phyloP scores from a whole-genome alignment of 2,329 filamentous ascomycete species.

The Hymenoscyphus occultus region DNA sequence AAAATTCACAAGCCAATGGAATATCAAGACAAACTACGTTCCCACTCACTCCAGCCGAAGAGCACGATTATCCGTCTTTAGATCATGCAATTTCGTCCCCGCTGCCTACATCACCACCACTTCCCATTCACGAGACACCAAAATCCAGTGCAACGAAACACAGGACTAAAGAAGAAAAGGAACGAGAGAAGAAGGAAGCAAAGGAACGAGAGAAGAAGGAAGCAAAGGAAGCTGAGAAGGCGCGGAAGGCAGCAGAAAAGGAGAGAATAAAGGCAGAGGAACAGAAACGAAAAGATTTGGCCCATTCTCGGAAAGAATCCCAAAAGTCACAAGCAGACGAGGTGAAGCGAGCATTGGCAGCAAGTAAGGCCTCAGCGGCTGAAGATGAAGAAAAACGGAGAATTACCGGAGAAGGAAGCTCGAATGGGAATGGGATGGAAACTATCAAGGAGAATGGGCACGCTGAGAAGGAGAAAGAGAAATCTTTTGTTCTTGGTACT shows the following conservation, averaged over 20 bases:
- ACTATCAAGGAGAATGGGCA: slow-evolving; percentile 28
- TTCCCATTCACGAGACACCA: slow-evolving; percentile 24
- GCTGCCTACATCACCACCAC: slow-evolving; percentile 28
- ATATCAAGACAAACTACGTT: slow-evolving; percentile 52
- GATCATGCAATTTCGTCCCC: slow-evolving; percentile 67
- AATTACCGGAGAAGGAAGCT: slow-evolving; percentile 45
- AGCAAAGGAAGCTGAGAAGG: slow-evolving; percentile 50
- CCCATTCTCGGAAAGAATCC: slow-evolving; percentile 38
- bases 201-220: slow-evolving; percentile 68
- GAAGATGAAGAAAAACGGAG: slow-evolving; percentile 55
- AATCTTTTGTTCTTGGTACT: slow-evolving; percentile 39
- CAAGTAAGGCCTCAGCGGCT: slow-evolving; percentile 52
- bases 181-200: slow-evolving; percentile 66
- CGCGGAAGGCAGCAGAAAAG: slow-evolving; percentile 37
- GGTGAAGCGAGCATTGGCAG: slow-evolving; percentile 56
- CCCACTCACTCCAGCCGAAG: slow-evolving; percentile 46
- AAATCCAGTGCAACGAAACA: slow-evolving; percentile 13
- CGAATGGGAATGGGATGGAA: slow-evolving; percentile 14
- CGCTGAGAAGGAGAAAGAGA: slow-evolving; percentile 33
- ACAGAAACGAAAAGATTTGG: slow-evolving; percentile 38
- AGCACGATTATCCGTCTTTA: slow-evolving; percentile 55
- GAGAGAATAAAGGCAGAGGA: slow-evolving; percentile 44
- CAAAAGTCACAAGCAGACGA: slow-evolving; percentile 51
- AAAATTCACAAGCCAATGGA: slow-evolving; percentile 46
- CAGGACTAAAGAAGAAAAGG: slow-evolving; percentile 59